Base-by-base conservation (phyloP, 768 basidiomycete genomes). In the Melanogaster broomeanus region DNA sequence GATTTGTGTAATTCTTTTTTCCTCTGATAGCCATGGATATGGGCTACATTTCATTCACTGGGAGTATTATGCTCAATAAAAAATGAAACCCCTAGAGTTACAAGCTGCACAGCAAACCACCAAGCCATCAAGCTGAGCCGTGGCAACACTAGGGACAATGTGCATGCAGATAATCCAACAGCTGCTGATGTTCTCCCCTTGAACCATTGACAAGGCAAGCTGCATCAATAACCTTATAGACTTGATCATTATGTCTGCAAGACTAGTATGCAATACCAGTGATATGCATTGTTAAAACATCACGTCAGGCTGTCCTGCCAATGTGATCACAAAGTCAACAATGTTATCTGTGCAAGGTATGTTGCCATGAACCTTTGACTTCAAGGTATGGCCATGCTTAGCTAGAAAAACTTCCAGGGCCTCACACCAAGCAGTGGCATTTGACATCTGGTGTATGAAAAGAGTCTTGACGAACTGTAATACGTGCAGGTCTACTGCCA, bases 141-240 rank as follows among this genome's bases (percentile, higher is more conserved):
- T n/a, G n/a, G n/a, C n/a, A n/a, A n/a, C n/a, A n/a, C n/a, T n/a
- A n/a, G n/a, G n/a, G n/a, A n/a, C 49, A 59, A 52, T 1, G 37
- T 60, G 33, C 9, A 68, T 50, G 43, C 63, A 66, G 24, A 60
- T 57, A 49, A 54, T 61, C 6, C 59, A 61, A 6, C 54, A 45
- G 16, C 42, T 37, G 16, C 19, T 31, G 39, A 40, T 48, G 34
- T 31, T 45, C 51, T 3, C 34, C 30, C 16, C 55, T 25, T 4
- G 50, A 22, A 21, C 1, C 40, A 2, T 15, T 28, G 49, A 18
- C 12, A 44, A 40, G 4, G 28, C 18, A 10, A 3, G 31, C 4
- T 7, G 3, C 16, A 44, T 7, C 11, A 15, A 66, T 10, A 33
- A 61, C 58, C 13, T 63, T 61, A 37, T 66, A 49, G 10, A 61